phyloP scores from a whole-genome alignment of 352 stramenopile species.

The Phytopythium aichiense region DNA sequence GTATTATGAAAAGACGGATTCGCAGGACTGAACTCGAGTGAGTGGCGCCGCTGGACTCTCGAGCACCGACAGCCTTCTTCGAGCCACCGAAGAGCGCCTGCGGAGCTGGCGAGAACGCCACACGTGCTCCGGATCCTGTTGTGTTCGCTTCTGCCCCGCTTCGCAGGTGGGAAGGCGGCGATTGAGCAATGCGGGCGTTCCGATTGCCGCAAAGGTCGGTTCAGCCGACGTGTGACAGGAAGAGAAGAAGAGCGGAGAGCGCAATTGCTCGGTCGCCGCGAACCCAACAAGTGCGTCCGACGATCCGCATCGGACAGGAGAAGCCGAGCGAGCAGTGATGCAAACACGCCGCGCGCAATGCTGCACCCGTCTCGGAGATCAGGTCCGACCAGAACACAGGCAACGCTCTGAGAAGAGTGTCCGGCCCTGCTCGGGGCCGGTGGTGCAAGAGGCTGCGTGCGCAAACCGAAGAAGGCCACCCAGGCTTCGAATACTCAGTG shows the following conservation, averaged over 20 bases:
- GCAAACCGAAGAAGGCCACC: too few relatives aligned
- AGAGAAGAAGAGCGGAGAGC: neutral
- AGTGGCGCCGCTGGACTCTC: neutral
- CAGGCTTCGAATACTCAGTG: too few relatives aligned
- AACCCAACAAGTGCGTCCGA: neutral
- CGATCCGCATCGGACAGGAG: too few relatives aligned
- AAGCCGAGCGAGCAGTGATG: neutral
- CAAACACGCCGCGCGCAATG: too few relatives aligned
- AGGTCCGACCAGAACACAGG: too few relatives aligned
- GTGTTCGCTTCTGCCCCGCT: too few relatives aligned
- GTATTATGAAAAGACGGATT: neutral
- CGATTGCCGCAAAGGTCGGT: neutral
- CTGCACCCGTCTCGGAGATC: too few relatives aligned
- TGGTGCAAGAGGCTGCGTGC: too few relatives aligned
- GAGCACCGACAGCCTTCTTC: neutral
- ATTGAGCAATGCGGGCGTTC: neutral
- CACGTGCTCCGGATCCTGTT: neutral
- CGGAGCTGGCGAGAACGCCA: neutral
- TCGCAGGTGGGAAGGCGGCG: neutral
- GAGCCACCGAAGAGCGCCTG: neutral
- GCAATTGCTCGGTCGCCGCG: neutral
- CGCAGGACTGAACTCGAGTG: neutral
- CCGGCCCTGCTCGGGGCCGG: too few relatives aligned
- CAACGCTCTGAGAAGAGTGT: too few relatives aligned
- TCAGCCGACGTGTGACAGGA: neutral